phyloP scores from a whole-genome alignment of 208 protist genomes.

The Angomonas deanei region DNA sequence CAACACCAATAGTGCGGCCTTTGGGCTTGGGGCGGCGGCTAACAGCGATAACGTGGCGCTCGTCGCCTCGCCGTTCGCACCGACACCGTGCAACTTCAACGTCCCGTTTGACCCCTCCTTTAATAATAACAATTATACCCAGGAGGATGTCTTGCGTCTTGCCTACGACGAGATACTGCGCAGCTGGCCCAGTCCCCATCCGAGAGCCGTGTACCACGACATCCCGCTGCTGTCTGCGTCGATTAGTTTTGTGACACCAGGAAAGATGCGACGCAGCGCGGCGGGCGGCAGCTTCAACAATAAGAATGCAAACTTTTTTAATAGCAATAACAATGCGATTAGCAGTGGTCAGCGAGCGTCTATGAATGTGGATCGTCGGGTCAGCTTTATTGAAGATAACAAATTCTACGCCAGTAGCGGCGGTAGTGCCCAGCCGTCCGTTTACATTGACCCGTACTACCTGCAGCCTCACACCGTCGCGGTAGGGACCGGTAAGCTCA shows the following conservation, averaged over 20 bases:
- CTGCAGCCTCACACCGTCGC: constrained; percentile 4
- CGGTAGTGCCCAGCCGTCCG: too few relatives aligned
- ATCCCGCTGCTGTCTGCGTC: constrained; percentile 47
- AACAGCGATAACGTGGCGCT: constrained; percentile 29
- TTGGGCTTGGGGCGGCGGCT: too few relatives aligned
- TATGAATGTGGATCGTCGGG: not conserved
- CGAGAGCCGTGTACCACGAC: constrained; percentile 49
- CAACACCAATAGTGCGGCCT: too few relatives aligned
- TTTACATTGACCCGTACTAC: not conserved
- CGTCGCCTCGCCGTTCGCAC: constrained; percentile 60
- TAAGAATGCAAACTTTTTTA: not conserved
- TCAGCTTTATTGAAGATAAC: not conserved
- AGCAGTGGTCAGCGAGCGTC: not conserved
- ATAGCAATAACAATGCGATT: not conserved
- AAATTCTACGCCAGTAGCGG: not conserved
- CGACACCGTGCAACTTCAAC: constrained; percentile 34
- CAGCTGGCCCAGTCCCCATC: constrained; percentile 74
- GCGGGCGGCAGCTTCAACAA: not conserved
- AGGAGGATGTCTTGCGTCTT: constrained; percentile 54
- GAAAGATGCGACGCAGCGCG: constrained; percentile 18
- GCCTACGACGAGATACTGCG: constrained; percentile 56
- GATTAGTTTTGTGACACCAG: constrained; percentile 77
- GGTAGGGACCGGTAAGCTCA: too few relatives aligned
- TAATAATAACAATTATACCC: constrained; percentile 58
- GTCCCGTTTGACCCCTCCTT: constrained; percentile 65